Conservation (phyloP, 2,329 filamentous ascomycete species). For the Botryosphaeria dothidea region DNA sequence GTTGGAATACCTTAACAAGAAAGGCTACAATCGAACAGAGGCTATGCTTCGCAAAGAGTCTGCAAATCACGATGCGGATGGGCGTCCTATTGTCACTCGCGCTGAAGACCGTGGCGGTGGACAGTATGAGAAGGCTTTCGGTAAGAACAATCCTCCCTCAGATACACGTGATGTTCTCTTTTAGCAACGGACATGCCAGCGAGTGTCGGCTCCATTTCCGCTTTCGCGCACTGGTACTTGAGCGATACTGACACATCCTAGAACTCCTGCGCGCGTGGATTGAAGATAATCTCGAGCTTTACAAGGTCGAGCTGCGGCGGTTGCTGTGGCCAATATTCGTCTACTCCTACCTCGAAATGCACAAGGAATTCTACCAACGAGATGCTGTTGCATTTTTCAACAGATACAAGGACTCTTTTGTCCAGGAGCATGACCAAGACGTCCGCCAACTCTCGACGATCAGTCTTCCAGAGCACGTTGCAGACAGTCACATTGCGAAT, state of each 20-base stretch:
- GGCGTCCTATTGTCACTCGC: constrained; percentile 67
- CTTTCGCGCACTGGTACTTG: background rate
- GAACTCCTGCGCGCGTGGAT: constrained; percentile 77
- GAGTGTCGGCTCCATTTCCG: background rate
- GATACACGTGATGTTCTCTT: no score
- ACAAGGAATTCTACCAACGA: constrained; percentile 68
- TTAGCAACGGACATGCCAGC: no score
- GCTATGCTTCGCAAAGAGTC: constrained; percentile 91
- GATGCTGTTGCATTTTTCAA: constrained; percentile 76
- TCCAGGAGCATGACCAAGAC: constrained; percentile 77
- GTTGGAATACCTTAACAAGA: constrained; percentile 93
- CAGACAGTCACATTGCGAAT: constrained; percentile 74
- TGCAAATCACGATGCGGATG: constrained; percentile 76
- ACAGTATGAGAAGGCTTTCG: constrained; percentile 75
- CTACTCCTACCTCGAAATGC: constrained; percentile 83
- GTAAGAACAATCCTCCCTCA: constrained; percentile 35
- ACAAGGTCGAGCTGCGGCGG: constrained; percentile 89
- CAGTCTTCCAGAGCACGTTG: constrained; percentile 73
- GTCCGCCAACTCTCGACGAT: constrained; percentile 73
- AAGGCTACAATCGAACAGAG: constrained; percentile 91
- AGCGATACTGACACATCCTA: constrained; percentile 24
- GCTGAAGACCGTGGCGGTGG: constrained; percentile 70
- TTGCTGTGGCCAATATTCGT: constrained; percentile 93
- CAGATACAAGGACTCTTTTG: constrained; percentile 68
- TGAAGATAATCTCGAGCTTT: constrained; percentile 88